Percentiles rank a stretch among this genome's conserved stretches.
Conservation (phyloP, 2,329 filamentous ascomycete genomes). For the Nigrospora sphaerica region DNA sequence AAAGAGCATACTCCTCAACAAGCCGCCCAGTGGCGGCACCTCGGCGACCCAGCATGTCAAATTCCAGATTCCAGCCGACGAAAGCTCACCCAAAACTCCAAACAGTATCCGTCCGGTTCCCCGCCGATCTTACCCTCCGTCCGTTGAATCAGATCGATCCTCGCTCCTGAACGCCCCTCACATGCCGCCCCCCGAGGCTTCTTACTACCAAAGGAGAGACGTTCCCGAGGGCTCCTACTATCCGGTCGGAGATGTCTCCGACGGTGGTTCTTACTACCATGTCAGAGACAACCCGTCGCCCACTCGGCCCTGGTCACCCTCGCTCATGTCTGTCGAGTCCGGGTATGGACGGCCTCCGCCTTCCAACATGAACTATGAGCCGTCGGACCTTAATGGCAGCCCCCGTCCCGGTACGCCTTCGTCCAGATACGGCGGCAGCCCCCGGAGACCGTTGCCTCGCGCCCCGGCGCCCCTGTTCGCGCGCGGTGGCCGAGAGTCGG, state of each 20-base stretch:
- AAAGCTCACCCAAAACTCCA: conserved; percentile 32
- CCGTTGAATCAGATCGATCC: conserved; percentile 38
- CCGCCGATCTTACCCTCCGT: conserved; percentile 45
- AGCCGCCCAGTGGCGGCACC: conserved; percentile 10
- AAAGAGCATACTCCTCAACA: conserved; percentile 27
- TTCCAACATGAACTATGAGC: conserved; percentile 70
- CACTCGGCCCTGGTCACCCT: conserved; percentile 52
- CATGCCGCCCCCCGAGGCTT: conserved; percentile 56
- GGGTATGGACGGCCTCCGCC: conserved; percentile 69
- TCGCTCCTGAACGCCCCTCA: conserved; percentile 52
- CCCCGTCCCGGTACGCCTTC: conserved; percentile 87
- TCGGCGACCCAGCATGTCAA: conserved; percentile 6
- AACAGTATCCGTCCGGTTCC: conserved; percentile 36
- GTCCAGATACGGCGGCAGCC: conserved; percentile 80
- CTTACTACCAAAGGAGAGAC: conserved; percentile 37
- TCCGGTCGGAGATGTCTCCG: conserved; percentile 19
- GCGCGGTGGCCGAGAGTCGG: conserved; percentile 35
- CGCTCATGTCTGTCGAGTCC: conserved; percentile 35
- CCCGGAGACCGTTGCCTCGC: conserved; percentile 74
- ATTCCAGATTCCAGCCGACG: conserved; percentile 11
- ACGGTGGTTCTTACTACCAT: conserved; percentile 58
- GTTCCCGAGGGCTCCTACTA: too few relatives aligned
- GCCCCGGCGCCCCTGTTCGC: conserved; percentile 72
- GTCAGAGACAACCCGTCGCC: conserved; percentile 42
- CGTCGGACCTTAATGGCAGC: conserved; percentile 79